Evolutionary conservation across 768 basidiomycete genomes (phyloP).

Genomic region (Baorangia bicolor): DNA sequence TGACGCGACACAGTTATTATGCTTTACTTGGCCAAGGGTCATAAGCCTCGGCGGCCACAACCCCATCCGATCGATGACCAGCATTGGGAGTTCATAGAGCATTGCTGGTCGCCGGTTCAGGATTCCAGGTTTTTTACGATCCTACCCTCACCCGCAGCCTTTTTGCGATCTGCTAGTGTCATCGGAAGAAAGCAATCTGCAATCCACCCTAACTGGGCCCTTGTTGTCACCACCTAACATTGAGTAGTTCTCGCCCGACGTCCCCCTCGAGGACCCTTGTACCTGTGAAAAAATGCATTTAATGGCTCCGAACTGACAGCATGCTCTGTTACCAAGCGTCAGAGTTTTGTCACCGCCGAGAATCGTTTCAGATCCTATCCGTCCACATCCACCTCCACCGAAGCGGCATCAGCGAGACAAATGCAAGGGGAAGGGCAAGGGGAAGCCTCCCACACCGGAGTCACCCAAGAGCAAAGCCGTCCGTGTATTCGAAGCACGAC

Average conservation of each 20-base stretch:
- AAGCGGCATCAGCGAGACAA: conserved; percentile 21
- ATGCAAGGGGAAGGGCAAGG: conserved; percentile 40
- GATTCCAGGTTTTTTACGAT: not conserved
- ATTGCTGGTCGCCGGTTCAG: conserved; percentile 2
- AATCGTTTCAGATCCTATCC: conserved; percentile 58
- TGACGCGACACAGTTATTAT: not conserved
- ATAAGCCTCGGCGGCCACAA: conserved; percentile 4
- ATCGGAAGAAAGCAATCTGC: not conserved
- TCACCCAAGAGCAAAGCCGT: conserved; percentile 50
- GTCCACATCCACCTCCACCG: conserved; percentile 24
- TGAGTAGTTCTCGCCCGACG: not conserved
- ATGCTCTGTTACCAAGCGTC: not conserved
- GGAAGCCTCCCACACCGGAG: conserved; percentile 37
- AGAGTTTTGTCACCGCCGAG: not conserved
- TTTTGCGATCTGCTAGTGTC: not conserved
- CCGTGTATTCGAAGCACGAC: conserved; percentile 45
- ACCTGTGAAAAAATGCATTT: not conserved
- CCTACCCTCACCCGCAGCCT: not conserved
- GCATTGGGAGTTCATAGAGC: conserved; percentile 6
- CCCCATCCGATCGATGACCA: conserved; percentile 4
- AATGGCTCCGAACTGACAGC: not conserved
- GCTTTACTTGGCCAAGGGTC: not conserved
- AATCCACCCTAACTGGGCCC: not conserved
- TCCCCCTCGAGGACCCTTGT: not conserved
- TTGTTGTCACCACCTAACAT: not conserved